Base-by-base conservation (phyloP, 2,329 filamentous ascomycete genomes). In the Claviceps lovelessii region DNA sequence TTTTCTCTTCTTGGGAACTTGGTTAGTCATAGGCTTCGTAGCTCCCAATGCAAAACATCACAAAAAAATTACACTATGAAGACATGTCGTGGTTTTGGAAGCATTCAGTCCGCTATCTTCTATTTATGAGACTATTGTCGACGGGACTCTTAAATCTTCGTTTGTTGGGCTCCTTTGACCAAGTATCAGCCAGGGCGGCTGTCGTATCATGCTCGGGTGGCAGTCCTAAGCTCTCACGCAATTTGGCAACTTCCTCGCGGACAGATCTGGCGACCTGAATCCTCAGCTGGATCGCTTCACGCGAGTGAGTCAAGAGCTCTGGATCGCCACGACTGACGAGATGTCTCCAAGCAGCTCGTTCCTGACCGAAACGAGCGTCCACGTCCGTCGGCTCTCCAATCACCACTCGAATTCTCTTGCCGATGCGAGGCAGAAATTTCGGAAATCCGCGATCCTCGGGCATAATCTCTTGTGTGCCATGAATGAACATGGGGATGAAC, bases 401-500 rank as follows among this genome's bases (percentile, higher is more conserved):
- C 1, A 83, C 84, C 52, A 95, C 75, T 50, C 76, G 80, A 52
- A 95, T 75, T 7, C 76, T 77, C 61, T 88, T 85, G 52, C 85
- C 83, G 11, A 82, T 71, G 3, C 91, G 80, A 1, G 93, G 93
- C 15, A 95, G 62, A 63, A 88, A 93, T 13, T 88, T 81, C 1
- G 91, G 93, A 62, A 84, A 95, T 2, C 70, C 72, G 49, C 93
- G 80, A 56, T 83, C 78, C 69, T 97, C 91, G 63, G 88, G 79
- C 91, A 97, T 96, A 61, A 95, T 76, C 56, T 85, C 72, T 65
- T 96, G 86, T 17, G 87, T 86, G 33, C 93, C 93, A 63, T 96
- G 88, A 51, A 97, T 85, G 76, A 94, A 98, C 71, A 98, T 91
- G 47, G 93, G 90, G 41, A 98, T 79, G 23, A 98, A 79, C 61